phyloP scores from a whole-genome alignment of 176 grass and related monocot genomes.

The Paspalum notatum region DNA sequence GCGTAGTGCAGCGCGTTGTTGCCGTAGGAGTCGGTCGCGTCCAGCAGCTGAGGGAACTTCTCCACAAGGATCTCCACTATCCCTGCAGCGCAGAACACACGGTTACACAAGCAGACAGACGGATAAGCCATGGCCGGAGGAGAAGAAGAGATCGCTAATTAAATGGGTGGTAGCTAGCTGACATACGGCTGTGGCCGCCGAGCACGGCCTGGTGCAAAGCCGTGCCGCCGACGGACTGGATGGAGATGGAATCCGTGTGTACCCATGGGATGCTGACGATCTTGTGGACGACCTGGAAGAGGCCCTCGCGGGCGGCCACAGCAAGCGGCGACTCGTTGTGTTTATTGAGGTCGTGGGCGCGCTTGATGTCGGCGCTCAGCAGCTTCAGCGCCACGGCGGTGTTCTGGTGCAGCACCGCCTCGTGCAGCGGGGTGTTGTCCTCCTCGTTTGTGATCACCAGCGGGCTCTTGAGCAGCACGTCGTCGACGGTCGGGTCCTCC shows the following conservation, averaged over 20 bases:
- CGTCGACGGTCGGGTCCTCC: neutral
- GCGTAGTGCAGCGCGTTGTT: slow-evolving; percentile 73
- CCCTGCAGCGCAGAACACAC: slow-evolving; percentile 19
- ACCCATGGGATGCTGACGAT: slow-evolving; percentile 54
- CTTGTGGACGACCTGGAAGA: slow-evolving; percentile 42
- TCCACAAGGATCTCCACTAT: slow-evolving; percentile 54
- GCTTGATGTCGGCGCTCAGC: slow-evolving; percentile 39
- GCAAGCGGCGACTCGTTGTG: slow-evolving; percentile 63
- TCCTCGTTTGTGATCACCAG: slow-evolving; percentile 23
- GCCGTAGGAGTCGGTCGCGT: slow-evolving; percentile 19
- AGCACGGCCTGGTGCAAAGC: slow-evolving; percentile 72
- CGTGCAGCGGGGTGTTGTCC: slow-evolving; percentile 62
- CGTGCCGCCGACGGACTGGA: slow-evolving; percentile 48
- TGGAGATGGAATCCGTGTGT: neutral
- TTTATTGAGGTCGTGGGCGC: slow-evolving; percentile 47
- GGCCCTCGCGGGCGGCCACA: slow-evolving; percentile 69
- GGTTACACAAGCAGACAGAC: no score
- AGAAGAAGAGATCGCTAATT: no score
- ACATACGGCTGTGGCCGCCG: slow-evolving; percentile 65
- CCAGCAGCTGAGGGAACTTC: neutral
- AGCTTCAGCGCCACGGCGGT: slow-evolving; percentile 47
- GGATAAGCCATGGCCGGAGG: no score
- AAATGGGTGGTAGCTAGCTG: no score
- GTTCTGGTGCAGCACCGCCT: slow-evolving; percentile 46
- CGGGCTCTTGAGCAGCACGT: neutral